These are phyloP conservation scores for Trifolium repens DNA, from an alignment of 306 rosid genomes.

Conservation along the genomic window DNA sequence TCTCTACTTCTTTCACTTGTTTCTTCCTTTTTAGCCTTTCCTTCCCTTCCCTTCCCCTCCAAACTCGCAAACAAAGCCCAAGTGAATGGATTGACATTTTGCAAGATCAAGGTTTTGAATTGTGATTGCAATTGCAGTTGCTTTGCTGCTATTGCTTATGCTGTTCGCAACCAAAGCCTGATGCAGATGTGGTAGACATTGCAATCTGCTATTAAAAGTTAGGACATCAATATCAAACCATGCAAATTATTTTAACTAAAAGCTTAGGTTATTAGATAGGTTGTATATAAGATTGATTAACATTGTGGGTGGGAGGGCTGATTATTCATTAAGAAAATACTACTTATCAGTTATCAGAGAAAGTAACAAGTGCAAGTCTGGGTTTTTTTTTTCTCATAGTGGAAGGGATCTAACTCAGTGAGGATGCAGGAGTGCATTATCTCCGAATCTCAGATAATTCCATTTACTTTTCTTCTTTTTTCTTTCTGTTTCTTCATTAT, in stretches of 20 bases:
- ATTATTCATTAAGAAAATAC: no score
- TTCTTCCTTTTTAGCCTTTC: no score
- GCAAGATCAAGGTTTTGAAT: background rate
- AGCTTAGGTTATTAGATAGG: background rate
- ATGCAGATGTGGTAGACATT: background rate
- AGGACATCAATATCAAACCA: background rate
- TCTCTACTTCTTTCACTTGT: no score
- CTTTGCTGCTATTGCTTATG: constrained; percentile 1
- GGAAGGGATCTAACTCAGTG: background rate
- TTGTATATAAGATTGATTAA: background rate
- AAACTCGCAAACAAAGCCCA: no score
- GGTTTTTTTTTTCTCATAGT: background rate
- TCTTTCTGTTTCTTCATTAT: no score
- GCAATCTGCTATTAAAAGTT: background rate
- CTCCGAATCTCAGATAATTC: background rate
- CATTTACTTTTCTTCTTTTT: no score
- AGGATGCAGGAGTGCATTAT: background rate
- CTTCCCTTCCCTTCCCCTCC: no score
- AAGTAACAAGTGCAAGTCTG: background rate
- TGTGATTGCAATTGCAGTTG: background rate
- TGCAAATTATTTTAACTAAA: background rate
- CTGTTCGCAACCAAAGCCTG: background rate
- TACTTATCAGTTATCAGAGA: background rate
- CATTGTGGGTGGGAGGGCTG: background rate
- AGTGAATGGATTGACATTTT: background rate